Conservation (phyloP, 345 rosid species). For the Melaleuca quinquenervia region DNA sequence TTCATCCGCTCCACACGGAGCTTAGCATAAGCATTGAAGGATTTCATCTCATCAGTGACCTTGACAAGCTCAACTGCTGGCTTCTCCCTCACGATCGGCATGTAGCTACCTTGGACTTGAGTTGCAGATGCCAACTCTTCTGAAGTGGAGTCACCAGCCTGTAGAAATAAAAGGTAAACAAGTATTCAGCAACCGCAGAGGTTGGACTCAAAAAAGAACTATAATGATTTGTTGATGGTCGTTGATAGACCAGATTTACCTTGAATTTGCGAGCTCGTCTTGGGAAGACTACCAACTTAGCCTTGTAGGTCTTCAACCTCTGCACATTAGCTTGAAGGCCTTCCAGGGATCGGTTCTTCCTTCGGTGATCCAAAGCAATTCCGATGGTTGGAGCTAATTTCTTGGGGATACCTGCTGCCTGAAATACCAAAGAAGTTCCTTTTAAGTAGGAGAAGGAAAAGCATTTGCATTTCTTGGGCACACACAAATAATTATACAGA, state of each 20-base stretch:
- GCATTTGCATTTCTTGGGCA: background rate
- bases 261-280: conserved; percentile 58
- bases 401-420: conserved; percentile 60
- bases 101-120: conserved; percentile 25
- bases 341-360: conserved; percentile 61
- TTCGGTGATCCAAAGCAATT: conserved; percentile 63
- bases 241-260: conserved; percentile 17
- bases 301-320: conserved; percentile 85
- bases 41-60: conserved; percentile 31
- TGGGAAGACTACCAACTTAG: conserved; percentile 79
- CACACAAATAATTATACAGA: background rate
- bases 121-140: conserved; percentile 39
- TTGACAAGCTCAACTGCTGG: conserved; percentile 32
- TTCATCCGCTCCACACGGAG: conserved; percentile 23
- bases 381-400: conserved; percentile 70
- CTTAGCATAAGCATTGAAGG: conserved; percentile 31
- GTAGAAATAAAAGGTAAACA: background rate
- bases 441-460: background rate
- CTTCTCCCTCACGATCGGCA: conserved; percentile 34
- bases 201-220: background rate
- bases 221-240: background rate
- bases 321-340: conserved; percentile 65
- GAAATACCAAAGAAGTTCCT: background rate
- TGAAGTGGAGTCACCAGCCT: conserved; percentile 45
- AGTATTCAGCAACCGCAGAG: background rate